Evolutionary conservation across 805 yeast species (phyloP), one percentile per base, ranked within the genome.

Genomic region (Metschnikowia anglica): DNA sequence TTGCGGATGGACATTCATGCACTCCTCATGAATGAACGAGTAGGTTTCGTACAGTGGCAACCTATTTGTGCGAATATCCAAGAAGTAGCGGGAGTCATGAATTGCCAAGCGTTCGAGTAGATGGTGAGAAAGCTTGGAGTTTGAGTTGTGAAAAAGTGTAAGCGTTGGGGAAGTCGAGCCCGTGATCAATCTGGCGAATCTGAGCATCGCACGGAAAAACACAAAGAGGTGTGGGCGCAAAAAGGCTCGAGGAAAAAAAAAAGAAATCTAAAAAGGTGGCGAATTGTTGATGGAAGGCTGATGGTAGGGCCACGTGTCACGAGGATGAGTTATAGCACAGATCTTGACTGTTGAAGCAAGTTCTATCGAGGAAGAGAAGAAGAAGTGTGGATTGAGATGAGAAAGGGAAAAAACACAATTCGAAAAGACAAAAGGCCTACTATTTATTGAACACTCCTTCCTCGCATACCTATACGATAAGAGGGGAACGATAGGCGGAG

Each of bases 61-160:
- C 40, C 49, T 50, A 47, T 52, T 45, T 16, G 43, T 39, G 20
- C 51, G 48, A n/a, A 53, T 45, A 33, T 54, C 59, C 52, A 54
- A 47, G 28, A 47, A 33, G 41, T 55, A 57, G 39, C 56, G 54
- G 29, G 52, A 39, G 38, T 43, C 30, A 53, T 56, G 53, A 39
- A 39, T 23, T 54, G 56, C 51, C 52, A 51, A 39, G 32, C 54
- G 47, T 54, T 50, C 51, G 37, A 61, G 60, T 38, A 65, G 50
- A 37, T 62, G 62, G 33, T 46, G 49, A 9, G 66, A 61, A 11
- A 53, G 45, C 34, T 50, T 47, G 21, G 61, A 56, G 33, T 55
- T 45, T 19, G 68, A 38, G 49, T 63, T 58, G 56, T 65, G 70
- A 53, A 62, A 65, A 37, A 64, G 45, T 11, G 65, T 37, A 37